Evolutionary conservation across 805 yeast genomes (phyloP), one percentile per base, ranked within the genome.

Genomic region (Lipomyces chichibuensis): DNA sequence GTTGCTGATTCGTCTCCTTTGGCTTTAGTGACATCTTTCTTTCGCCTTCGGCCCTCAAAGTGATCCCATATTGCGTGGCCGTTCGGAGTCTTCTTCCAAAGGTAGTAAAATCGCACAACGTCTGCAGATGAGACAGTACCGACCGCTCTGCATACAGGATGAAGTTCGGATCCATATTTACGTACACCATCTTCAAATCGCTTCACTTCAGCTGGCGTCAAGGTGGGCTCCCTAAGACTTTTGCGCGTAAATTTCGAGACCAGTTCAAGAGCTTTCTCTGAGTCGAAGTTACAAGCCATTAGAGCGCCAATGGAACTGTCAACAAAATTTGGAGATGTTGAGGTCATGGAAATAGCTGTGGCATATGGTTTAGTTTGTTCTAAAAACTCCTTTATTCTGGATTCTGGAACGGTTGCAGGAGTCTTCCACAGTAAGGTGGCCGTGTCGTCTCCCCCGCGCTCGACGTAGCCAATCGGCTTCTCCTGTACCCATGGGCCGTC

Each of bases 51-150:
- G 0, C 95, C 96, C 55, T 87, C 87, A 74, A 79, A 91, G 74
- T 88, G 87, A 46, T 91, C 97, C 96, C 98, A 91, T 20, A 92
- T 89, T 54, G 76, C 75, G 69, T 84, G 87, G 0, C 98, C 98
- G 56, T 82, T 82, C 37, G 84, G 80, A 0, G 97, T 89, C 76
- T 93, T 93, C 77, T 93, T 93, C 98, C 98, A 94, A 62, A 91
- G 79, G 74, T 94, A 94, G 74, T 92, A 94, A 75, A 83, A 92
- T 65, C 98, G 79, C 1, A 94, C 98, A 69, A 92, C 82, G 88
- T 88, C 90, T 0, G 93, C 84, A 64, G 87, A 80, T 0, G 92
- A 80, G 72, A 90, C 96, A 0, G 92, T 84, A 37, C 84, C 84
- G n/a, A 94, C 95, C 65, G 84, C 85, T 74, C 87, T 84, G 70